Percentiles rank a stretch among this genome's conserved stretches.
phyloP scores from a whole-genome alignment of 2,329 filamentous ascomycete genomes.

The Arthroderma sp. region DNA sequence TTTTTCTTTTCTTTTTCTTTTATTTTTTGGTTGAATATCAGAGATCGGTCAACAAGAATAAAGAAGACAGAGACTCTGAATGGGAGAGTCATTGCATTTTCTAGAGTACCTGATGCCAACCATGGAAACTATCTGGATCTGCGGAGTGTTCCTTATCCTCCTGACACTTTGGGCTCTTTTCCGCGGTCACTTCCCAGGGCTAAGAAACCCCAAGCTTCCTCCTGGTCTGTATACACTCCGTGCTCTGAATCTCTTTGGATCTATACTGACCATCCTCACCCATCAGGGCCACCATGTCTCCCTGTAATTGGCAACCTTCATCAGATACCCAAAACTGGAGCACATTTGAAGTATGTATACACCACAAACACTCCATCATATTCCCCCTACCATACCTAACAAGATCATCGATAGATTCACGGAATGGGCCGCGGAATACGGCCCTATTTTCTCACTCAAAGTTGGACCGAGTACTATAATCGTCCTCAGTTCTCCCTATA shows the following conservation, averaged over 20 bases:
- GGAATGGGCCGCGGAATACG: conserved; percentile 43
- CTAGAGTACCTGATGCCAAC: not conserved
- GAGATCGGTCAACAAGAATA: not conserved
- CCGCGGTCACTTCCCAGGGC: not conserved
- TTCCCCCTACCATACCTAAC: not conserved
- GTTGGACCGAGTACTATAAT: conserved; percentile 39
- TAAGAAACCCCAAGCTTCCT: not conserved
- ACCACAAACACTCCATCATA: conserved; percentile 19
- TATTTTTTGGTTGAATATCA: not conserved
- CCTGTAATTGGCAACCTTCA: conserved; percentile 44
- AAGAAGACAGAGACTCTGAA: not conserved
- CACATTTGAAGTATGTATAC: conserved; percentile 33
- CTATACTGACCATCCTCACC: conserved; percentile 15
- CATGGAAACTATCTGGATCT: not conserved
- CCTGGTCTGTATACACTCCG: not conserved
- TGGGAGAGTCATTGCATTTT: not conserved
- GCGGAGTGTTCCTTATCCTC: not conserved
- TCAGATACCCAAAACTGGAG: conserved; percentile 29
- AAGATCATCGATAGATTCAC: conserved; percentile 24
- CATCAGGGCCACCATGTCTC: conserved; percentile 42
- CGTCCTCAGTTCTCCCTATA: conserved; percentile 36
- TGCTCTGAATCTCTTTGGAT: not conserved
- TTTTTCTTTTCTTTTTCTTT: too few relatives aligned
- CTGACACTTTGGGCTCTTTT: not conserved
- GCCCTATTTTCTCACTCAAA: conserved; percentile 42